Evolutionary conservation across 805 yeast genomes (phyloP), one percentile per base, ranked within the genome.

Genomic region (Metschnikowia matae): DNA sequence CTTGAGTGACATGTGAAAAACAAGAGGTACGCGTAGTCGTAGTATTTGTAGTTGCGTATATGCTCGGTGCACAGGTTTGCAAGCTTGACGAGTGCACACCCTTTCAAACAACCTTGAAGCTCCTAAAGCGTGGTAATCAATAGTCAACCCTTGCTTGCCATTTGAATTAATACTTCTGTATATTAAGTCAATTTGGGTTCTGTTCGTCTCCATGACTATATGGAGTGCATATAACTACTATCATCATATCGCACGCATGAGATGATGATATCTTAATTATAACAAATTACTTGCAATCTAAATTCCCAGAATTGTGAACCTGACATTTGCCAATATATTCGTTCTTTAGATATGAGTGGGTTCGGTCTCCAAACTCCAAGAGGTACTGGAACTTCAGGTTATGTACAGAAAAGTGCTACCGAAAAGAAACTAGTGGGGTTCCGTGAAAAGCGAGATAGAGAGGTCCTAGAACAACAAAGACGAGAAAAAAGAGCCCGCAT

Each of bases 381-480:
- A 55, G 87, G 88, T 0, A 71, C 85, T 0, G 83, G 84, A 0
- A 83, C 88, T 0, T 81, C 84, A 21, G 88, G 88, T 0, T 73
- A 74, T 56, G 75, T 83, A 2, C 84, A 82, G 56, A 70, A 73
- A 53, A 82, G 72, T 54, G 60, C 64, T 1, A 62, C 75, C 0
- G 60, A 55, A 36, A 52, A 53, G 32, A 46, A 52, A 26, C 51
- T 52, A 17, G 62, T 61, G 14, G 61, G 68, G 3, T 67, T 67
- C 2, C 73, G 76, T 7, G 73, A 55, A 52, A 60, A 49, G 38
- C 62, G 44, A 60, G 62, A 42, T 53, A 51, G 58, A 5, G 52
- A 60, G 29, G 50, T 51, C 3, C 45, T 51, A 4, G 56, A 57
- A 18, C 58, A 52, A 34, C 54, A 55, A 13, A 53, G 58, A 33